Evolutionary conservation across 495 filamentous ascomycete species (phyloP).

Genomic region (Neurospora sp.): DNA sequence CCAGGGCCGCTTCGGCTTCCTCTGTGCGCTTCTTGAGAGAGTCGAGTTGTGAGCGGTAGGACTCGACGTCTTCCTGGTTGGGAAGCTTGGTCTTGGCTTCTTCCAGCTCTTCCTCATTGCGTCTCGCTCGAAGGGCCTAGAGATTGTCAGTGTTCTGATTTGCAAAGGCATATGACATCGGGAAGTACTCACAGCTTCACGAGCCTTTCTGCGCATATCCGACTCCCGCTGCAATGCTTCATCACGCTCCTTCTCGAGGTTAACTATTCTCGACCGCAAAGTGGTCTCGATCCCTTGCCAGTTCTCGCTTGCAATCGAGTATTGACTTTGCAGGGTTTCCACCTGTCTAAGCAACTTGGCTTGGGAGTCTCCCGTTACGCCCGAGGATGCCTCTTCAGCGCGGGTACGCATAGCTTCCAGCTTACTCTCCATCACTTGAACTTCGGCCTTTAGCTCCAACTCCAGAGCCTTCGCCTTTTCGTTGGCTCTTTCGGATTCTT

Average conservation of each 20-base stretch:
- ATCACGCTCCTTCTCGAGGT: conserved; percentile 81
- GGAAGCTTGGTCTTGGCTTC: conserved; percentile 53
- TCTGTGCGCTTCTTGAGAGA: conserved; percentile 52
- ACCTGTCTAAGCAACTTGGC: conserved; percentile 87
- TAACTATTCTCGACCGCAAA: conserved; percentile 59
- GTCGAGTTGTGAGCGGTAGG: conserved; percentile 54
- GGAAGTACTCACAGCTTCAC: conserved; percentile 59
- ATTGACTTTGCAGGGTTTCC: conserved; percentile 92
- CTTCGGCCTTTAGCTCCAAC: conserved; percentile 73
- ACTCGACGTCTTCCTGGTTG: conserved; percentile 41
- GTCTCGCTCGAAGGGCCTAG: conserved; percentile 65
- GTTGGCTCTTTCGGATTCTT: conserved; percentile 62
- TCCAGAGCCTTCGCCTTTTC: conserved; percentile 64
- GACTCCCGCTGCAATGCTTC: conserved; percentile 73
- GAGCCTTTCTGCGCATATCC: conserved; percentile 74
- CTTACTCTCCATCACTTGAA: conserved; percentile 76
- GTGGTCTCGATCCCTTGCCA: conserved; percentile 94
- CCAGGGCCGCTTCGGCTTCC: conserved; percentile 53
- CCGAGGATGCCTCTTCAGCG: conserved; percentile 84
- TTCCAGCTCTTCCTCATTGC: conserved; percentile 77
- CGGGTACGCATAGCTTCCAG: conserved; percentile 76
- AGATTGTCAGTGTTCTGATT: conserved; percentile 9
- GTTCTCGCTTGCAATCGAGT: conserved; percentile 87
- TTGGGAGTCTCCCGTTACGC: conserved; percentile 70
- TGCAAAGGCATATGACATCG: conserved; percentile 1